Evolutionary conservation across 192 early-diverging fungal species (phyloP).

Genomic region (Umbelopsis vinacea): DNA sequence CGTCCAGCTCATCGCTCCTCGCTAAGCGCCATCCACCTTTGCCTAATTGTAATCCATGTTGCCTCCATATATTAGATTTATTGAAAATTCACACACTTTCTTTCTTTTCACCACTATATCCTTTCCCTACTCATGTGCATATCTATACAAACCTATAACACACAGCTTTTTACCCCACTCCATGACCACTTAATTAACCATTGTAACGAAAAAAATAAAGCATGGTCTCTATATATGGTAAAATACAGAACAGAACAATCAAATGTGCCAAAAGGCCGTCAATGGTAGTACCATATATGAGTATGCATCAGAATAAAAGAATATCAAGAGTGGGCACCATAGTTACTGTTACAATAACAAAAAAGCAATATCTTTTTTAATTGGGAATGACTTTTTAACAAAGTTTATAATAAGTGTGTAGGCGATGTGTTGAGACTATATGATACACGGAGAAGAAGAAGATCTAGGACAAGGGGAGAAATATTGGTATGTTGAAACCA

Average conservation of each 20-base stretch:
- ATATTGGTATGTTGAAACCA: constrained; percentile 21
- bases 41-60: background rate
- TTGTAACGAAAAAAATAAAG: background rate
- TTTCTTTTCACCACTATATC: background rate
- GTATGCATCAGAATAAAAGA: no score
- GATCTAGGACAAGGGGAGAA: constrained; percentile 2
- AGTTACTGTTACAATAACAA: no score
- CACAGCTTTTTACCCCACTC: background rate
- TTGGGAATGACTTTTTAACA: background rate
- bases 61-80: background rate
- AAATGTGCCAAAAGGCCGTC: no score
- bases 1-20: background rate
- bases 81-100: background rate
- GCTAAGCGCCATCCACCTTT: background rate
- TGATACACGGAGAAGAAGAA: constrained; percentile 17
- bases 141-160: background rate
- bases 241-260: no score
- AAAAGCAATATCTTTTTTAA: background rate
- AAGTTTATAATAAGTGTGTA: constrained; percentile 8
- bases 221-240: no score
- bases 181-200: background rate
- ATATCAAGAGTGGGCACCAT: no score
- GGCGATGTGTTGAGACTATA: constrained; percentile 24
- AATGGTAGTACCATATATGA: no score
- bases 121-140: constrained; percentile 12